A percentile compares a stretch with the other conserved stretches of the same genome.
These are phyloP conservation scores for Prinsepia uniflora DNA, from an alignment of 306 rosid genomes.

Conservation along the genomic window DNA sequence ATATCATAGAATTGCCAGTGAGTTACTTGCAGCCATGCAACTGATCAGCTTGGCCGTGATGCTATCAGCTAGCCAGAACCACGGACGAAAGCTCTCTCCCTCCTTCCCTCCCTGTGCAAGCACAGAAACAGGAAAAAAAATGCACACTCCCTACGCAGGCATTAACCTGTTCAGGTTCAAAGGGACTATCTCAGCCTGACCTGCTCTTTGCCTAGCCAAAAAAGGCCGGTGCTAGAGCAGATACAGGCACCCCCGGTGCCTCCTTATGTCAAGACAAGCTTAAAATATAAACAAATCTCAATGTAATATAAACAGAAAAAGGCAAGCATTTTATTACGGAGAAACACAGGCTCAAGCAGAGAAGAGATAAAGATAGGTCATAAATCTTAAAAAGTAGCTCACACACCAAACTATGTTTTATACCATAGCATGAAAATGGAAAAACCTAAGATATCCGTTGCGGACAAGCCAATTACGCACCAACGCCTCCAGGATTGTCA, in stretches of 20 bases:
- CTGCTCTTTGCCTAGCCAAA: slow-evolving; percentile 42
- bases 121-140: slow-evolving; percentile 38
- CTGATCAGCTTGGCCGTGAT: slow-evolving; percentile 23
- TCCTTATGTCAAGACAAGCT: slow-evolving; percentile 47
- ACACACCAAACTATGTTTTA: slow-evolving; percentile 49
- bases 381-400: slow-evolving; percentile 26
- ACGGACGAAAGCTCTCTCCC: slow-evolving; percentile 13
- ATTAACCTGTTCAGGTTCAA: slow-evolving; percentile 99
- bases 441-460: slow-evolving; percentile 29
- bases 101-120: slow-evolving; percentile 54
- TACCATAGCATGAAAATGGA: slow-evolving; percentile 35
- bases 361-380: slow-evolving; percentile 18
- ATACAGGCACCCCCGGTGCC: slow-evolving; percentile 99
- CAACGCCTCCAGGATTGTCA: slow-evolving; percentile 35
- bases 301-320: slow-evolving; percentile 9
- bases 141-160: slow-evolving; percentile 99
- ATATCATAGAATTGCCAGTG: neutral
- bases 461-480: slow-evolving; percentile 28
- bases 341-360: slow-evolving; percentile 27
- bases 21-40: slow-evolving; percentile 25
- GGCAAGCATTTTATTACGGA: slow-evolving; percentile 40
- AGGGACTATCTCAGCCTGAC: slow-evolving; percentile 99
- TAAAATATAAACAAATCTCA: neutral
- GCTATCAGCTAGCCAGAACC: slow-evolving; percentile 35
- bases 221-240: slow-evolving; percentile 49